Percentiles rank a stretch among this genome's conserved stretches.
These are phyloP conservation scores for Backusella westeae DNA, from an alignment of 192 early-diverging fungal genomes.

Conservation along the genomic window DNA sequence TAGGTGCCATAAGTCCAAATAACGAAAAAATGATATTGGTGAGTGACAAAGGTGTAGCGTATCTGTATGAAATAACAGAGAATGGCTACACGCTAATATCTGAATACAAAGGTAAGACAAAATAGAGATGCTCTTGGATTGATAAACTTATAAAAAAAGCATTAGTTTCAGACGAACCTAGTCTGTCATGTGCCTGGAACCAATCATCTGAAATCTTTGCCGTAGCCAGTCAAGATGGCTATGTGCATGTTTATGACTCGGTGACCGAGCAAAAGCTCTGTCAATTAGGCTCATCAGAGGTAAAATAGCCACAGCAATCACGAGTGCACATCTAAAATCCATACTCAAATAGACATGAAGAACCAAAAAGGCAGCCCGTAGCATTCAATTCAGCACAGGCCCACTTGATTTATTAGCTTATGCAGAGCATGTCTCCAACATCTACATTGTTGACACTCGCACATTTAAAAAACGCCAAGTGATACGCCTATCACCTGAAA, in stretches of 20 bases:
- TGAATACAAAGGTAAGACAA: neutral
- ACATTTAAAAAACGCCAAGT: slow-evolving; percentile 81
- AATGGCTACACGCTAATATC: neutral
- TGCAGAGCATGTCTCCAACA: slow-evolving; percentile 79
- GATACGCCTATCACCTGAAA: slow-evolving; percentile 66
- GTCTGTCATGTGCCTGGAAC: slow-evolving; percentile 94
- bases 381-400: slow-evolving; percentile 92
- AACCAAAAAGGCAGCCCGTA: slow-evolving; percentile 70
- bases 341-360: slow-evolving; percentile 47
- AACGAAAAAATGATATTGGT: neutral
- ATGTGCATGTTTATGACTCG: slow-evolving; percentile 90
- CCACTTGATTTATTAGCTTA: slow-evolving; percentile 82
- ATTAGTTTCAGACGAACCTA: slow-evolving; percentile 72
- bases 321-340: neutral
- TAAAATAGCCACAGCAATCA: neutral
- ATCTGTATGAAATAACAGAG: neutral
- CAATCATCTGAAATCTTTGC: slow-evolving; percentile 91
- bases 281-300: slow-evolving; percentile 45
- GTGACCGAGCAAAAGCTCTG: slow-evolving; percentile 72
- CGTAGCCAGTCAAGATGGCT: slow-evolving; percentile 92
- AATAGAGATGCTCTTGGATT: neutral
- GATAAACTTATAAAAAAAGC: neutral
- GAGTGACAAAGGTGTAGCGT: neutral
- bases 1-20: neutral
- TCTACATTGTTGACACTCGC: slow-evolving; percentile 88